A percentile compares a stretch with the other conserved stretches of the same genome.
phyloP scores from a whole-genome alignment of 1,284 basidiomycete species.

The Ceraceosorus guamensis region DNA sequence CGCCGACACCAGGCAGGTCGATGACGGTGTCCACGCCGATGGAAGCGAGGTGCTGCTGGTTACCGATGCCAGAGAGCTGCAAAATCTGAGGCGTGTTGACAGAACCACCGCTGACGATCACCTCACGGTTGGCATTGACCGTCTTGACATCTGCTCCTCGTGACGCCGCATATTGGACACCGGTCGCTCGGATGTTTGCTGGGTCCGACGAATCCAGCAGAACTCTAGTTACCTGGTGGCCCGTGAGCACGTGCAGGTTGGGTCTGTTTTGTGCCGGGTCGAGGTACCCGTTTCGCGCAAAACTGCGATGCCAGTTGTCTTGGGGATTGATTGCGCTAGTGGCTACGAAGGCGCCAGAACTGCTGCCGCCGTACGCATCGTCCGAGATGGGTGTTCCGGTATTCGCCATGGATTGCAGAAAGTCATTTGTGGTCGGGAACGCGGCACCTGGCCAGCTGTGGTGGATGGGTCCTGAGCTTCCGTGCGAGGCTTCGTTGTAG shows the following conservation, averaged over 20 bases:
- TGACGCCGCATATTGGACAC: slow-evolving; percentile 56
- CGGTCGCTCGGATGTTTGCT: slow-evolving; percentile 55
- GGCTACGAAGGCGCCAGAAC: slow-evolving; percentile 57
- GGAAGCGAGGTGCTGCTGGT: slow-evolving; percentile 16
- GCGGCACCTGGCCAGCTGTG: slow-evolving; percentile 24
- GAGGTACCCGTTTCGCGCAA: slow-evolving; percentile 64
- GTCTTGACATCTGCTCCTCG: slow-evolving; percentile 48
- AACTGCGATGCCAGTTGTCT: slow-evolving; percentile 60
- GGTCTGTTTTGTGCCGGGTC: slow-evolving; percentile 57
- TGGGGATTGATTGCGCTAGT: slow-evolving; percentile 60
- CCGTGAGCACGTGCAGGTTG: slow-evolving; percentile 61
- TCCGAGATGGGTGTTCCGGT: slow-evolving; percentile 52
- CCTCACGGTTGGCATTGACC: slow-evolving; percentile 57
- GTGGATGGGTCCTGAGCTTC: slow-evolving; percentile 53
- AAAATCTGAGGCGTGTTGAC: slow-evolving; percentile 57
- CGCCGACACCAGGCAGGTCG: slow-evolving; percentile 26
- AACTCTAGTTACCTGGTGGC: slow-evolving; percentile 59
- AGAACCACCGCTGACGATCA: slow-evolving; percentile 52
- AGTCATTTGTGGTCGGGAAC: slow-evolving; percentile 26
- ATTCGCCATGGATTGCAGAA: slow-evolving; percentile 16
- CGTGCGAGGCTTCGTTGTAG: slow-evolving; percentile 51
- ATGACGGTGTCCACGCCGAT: slow-evolving; percentile 17
- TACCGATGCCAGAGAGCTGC: slow-evolving; percentile 63
- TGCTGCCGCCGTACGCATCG: slow-evolving; percentile 55
- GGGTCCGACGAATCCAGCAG: slow-evolving; percentile 53